Percentiles rank a stretch among this genome's conserved stretches.
phyloP scores from a whole-genome alignment of 2,329 filamentous ascomycete genomes.

The Fusarium graminum region DNA sequence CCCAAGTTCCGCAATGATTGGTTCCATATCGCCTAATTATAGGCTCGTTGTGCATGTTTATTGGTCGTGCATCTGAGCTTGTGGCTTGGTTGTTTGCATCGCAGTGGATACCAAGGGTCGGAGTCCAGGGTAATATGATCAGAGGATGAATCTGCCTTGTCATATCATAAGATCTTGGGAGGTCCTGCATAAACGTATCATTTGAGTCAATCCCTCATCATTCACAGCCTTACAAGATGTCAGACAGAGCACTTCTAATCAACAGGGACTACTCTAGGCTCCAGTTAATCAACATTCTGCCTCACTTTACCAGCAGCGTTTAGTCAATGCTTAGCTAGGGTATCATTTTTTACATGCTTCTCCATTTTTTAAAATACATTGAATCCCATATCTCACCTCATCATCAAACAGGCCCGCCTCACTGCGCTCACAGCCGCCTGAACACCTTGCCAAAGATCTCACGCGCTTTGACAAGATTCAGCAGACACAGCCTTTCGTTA shows the following conservation, averaged over 20 bases:
- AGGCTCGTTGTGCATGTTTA: not conserved
- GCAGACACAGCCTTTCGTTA: slow-evolving; percentile 89
- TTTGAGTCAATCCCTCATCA: not conserved
- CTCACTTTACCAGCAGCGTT: not conserved
- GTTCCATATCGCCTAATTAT: not conserved
- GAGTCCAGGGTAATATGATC: not conserved
- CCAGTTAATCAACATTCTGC: not conserved
- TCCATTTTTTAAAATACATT: slow-evolving; percentile 14
- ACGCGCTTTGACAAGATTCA: slow-evolving; percentile 90
- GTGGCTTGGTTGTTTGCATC: not conserved
- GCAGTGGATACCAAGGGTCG: not conserved
- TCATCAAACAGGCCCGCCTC: not conserved
- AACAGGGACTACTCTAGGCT: too few relatives aligned
- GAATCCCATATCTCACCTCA: slow-evolving; percentile 16
- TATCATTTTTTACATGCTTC: slow-evolving; percentile 34
- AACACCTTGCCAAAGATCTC: slow-evolving; percentile 94
- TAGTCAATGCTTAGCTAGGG: slow-evolving; percentile 13
- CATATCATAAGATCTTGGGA: not conserved
- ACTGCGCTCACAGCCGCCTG: slow-evolving; percentile 64
- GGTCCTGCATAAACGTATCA: not conserved
- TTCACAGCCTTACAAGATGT: not conserved
- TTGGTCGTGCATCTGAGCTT: not conserved
- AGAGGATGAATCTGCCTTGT: not conserved
- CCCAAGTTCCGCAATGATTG: not conserved
- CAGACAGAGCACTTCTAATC: not conserved